These are phyloP conservation scores for Plasmodium coatneyi DNA, from an alignment of 169 alveolate genomes.

Conservation along the genomic window DNA sequence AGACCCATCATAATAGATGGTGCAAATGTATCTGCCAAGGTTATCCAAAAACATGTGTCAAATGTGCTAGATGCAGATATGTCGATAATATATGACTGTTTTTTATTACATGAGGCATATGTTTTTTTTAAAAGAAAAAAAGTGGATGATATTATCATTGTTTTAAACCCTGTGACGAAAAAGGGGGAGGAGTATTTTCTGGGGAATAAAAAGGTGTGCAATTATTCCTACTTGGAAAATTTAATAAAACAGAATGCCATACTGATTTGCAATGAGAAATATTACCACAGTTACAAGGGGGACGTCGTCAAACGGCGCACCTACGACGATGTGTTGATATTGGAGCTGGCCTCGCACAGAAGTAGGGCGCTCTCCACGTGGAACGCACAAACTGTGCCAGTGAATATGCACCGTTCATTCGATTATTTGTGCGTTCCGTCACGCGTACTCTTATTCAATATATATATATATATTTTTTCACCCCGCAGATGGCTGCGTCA, in stretches of 20 bases:
- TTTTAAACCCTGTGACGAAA: conserved; percentile 45
- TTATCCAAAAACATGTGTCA: conserved; percentile 4
- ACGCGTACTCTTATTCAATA: not conserved
- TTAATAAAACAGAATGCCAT: conserved; percentile 47
- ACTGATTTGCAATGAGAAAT: conserved; percentile 46
- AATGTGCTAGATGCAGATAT: conserved; percentile 3
- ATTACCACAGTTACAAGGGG: conserved; percentile 10
- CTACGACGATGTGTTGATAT: conserved; percentile 48
- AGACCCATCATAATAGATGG: conserved; percentile 61
- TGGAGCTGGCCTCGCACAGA: conserved; percentile 34
- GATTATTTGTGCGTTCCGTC: not conserved
- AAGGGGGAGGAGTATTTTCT: conserved; percentile 48
- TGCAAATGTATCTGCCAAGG: conserved; percentile 68
- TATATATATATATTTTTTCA: not conserved
- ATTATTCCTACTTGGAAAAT: conserved; percentile 34
- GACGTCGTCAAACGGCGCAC: conserved; percentile 11
- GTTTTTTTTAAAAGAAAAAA: conserved; percentile 52
- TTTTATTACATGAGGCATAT: conserved; percentile 42
- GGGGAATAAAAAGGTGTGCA: conserved; percentile 30
- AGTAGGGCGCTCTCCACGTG: not conserved
- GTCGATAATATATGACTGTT: conserved; percentile 30
- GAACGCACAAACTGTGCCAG: not conserved
- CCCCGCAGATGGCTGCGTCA: conserved; percentile 57
- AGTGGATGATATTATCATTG: conserved; percentile 46
- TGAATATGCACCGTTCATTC: not conserved